Evolutionary conservation across 495 filamentous ascomycete species (phyloP).

Genomic region (Pyrenula massariospora): DNA sequence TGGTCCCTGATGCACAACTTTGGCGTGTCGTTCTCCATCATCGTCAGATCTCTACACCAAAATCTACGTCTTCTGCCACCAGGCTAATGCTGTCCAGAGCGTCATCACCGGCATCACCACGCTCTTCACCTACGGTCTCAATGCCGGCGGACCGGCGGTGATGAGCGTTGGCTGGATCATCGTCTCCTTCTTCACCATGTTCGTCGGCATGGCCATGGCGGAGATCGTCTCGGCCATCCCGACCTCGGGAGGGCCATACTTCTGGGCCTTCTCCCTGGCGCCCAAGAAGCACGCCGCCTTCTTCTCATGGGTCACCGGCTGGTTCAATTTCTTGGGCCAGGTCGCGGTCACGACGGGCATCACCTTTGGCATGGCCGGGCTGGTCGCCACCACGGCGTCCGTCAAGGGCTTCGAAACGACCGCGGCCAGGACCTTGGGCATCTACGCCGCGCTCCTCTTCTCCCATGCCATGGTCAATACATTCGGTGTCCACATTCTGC

Average conservation of each 20-base stretch:
- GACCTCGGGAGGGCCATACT: slow-evolving; percentile 53
- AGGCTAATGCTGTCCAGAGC: slow-evolving; percentile 24
- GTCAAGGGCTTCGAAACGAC: slow-evolving; percentile 41
- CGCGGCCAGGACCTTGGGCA: slow-evolving; percentile 43
- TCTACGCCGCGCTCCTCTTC: slow-evolving; percentile 48
- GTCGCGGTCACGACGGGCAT: slow-evolving; percentile 59
- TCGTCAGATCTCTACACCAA: slow-evolving; percentile 25
- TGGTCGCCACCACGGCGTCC: slow-evolving; percentile 47
- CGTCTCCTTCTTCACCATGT: slow-evolving; percentile 45
- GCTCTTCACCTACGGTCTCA: slow-evolving; percentile 33
- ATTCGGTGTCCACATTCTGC: slow-evolving; percentile 44
- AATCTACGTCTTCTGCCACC: not conserved
- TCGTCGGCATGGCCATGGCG: slow-evolving; percentile 49
- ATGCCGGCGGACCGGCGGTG: slow-evolving; percentile 44
- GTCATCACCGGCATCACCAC: slow-evolving; percentile 53
- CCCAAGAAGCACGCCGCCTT: slow-evolving; percentile 43
- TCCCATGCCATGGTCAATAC: slow-evolving; percentile 47
- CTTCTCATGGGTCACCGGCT: slow-evolving; percentile 53
- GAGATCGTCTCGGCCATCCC: slow-evolving; percentile 58
- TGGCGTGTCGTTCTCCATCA: slow-evolving; percentile 55
- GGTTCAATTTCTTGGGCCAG: slow-evolving; percentile 27
- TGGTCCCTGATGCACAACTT: slow-evolving; percentile 54
- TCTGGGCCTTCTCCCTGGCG: slow-evolving; percentile 53
- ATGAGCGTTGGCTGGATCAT: slow-evolving; percentile 46
- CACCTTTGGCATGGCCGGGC: slow-evolving; percentile 48